Conservation (phyloP, 2,329 filamentous ascomycete genomes). For the Beauveria scarabaeidicola region DNA sequence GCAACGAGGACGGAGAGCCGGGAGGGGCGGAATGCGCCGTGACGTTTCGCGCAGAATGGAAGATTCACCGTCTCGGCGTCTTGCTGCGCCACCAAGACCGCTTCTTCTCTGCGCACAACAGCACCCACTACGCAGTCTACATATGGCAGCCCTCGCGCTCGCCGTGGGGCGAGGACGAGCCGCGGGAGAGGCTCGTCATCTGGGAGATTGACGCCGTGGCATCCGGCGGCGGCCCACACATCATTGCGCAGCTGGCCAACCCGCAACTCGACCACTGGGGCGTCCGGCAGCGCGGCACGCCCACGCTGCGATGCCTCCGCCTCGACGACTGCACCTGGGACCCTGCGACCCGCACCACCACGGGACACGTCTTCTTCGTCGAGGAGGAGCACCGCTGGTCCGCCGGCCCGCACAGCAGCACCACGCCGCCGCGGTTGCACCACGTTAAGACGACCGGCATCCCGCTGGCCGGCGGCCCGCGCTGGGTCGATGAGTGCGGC, state of each 20-base stretch:
- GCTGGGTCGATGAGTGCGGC: constrained; percentile 40
- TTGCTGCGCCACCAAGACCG: constrained; percentile 46
- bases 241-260: constrained; percentile 42
- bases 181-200: constrained; percentile 48
- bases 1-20: background rate
- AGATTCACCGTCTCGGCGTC: constrained; percentile 49
- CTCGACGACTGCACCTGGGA: constrained; percentile 37
- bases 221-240: constrained; percentile 27
- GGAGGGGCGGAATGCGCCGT: constrained; percentile 28
- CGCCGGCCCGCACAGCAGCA: constrained; percentile 34
- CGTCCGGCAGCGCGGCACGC: constrained; percentile 43
- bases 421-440: constrained; percentile 33
- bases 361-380: constrained; percentile 41
- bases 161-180: constrained; percentile 46
- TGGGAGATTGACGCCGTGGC: constrained; percentile 45
- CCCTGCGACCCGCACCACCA: constrained; percentile 19
- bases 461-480: constrained; percentile 44
- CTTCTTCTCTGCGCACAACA: constrained; percentile 54
- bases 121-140: constrained; percentile 53
- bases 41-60: constrained; percentile 49
- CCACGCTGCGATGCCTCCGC: constrained; percentile 39
- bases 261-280: constrained; percentile 43
- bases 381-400: constrained; percentile 48
- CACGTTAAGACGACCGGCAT: constrained; percentile 42
- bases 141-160: constrained; percentile 52